Base-by-base conservation (phyloP, 495 filamentous ascomycete species). In the Penicillium dipodomyicola region DNA sequence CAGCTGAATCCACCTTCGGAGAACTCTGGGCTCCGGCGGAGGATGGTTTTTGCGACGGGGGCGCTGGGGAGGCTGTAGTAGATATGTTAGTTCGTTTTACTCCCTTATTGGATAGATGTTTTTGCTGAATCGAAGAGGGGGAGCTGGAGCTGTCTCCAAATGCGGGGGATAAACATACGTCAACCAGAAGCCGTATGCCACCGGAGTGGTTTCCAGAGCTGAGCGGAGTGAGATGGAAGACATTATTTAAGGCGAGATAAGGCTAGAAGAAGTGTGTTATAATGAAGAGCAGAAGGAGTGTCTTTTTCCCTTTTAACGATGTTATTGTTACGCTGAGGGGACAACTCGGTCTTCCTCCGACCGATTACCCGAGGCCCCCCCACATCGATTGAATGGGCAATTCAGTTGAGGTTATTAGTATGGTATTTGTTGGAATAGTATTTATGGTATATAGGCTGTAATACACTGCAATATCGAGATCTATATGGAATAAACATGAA, bases 1-100 rank as follows among this genome's bases (percentile, higher is more conserved):
- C 88, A 93, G 69, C 66, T 70, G 61, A 73, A 75, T 41, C 59
- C 60, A 4, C 59, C 60, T 37, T 51, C 47, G 6, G 67, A 54
- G 25, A 64, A 64, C 12, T 63, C 60, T 7, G 67, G 60, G 30
- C 62, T 59, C 14, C 68, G 66, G 51, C 70, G 72, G 15, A 74
- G 60, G 44, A 74, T 65, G 14, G 72, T 70, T 56, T 70, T 74
- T 29, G 69, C 72, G 39, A 74, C 57, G 25, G 57, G 63, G 5
- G 70, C 63, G 23, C 72, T 71, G 42, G 72, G 68, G 19, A 74
- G 67, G 10, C 72, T 74, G 17, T 10, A 10, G 3, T 2, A 32
- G 14, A 15, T 12, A 1, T 9, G 22, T 56, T n/a, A 50, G 40
- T 27, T 30, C 5, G 7, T 2, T 27, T 17, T 15, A 30, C 46